A percentile compares a stretch with the other conserved stretches of the same genome.
Conservation (phyloP, 2,329 filamentous ascomycete genomes). For the Arthrobotrys megalospora region DNA sequence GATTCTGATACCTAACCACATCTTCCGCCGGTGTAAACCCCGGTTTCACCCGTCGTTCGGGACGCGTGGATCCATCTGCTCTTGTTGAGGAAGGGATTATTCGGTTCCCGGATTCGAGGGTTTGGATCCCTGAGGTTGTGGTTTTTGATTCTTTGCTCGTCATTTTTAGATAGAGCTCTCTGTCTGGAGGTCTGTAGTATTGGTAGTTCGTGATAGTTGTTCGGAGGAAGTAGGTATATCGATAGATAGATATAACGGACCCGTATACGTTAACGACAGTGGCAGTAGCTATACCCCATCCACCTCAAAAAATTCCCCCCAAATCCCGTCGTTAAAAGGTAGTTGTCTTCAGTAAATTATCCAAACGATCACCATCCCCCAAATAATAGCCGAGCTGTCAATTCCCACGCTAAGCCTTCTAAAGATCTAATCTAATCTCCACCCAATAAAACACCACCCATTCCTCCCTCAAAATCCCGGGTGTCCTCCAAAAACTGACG, state of each 20-base stretch:
- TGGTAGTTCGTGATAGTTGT: too few relatives aligned
- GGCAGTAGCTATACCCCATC: too few relatives aligned
- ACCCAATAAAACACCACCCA: constrained; percentile 36
- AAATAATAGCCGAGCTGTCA: too few relatives aligned
- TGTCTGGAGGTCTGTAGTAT: too few relatives aligned
- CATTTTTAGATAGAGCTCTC: not conserved
- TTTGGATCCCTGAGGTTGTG: constrained; percentile 80
- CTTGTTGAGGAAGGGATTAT: constrained; percentile 90
- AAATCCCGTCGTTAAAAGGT: too few relatives aligned
- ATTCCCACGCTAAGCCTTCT: too few relatives aligned
- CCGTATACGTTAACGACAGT: too few relatives aligned
- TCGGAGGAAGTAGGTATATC: too few relatives aligned
- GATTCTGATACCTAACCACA: constrained; percentile 95
- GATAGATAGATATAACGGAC: too few relatives aligned
- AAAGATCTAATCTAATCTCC: constrained; percentile 51
- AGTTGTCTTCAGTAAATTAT: too few relatives aligned
- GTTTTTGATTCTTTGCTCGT: constrained; percentile 67
- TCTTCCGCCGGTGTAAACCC: constrained; percentile 96
- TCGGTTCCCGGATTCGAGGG: constrained; percentile 82
- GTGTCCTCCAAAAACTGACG: too few relatives aligned
- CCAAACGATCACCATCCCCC: not conserved
- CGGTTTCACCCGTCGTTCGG: constrained; percentile 92
- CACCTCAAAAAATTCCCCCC: too few relatives aligned
- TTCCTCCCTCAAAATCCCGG: constrained; percentile 25
- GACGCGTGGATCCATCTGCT: constrained; percentile 89